Conservation (phyloP, 192 early-diverging fungal genomes). For the Spinellus fusiger region DNA sequence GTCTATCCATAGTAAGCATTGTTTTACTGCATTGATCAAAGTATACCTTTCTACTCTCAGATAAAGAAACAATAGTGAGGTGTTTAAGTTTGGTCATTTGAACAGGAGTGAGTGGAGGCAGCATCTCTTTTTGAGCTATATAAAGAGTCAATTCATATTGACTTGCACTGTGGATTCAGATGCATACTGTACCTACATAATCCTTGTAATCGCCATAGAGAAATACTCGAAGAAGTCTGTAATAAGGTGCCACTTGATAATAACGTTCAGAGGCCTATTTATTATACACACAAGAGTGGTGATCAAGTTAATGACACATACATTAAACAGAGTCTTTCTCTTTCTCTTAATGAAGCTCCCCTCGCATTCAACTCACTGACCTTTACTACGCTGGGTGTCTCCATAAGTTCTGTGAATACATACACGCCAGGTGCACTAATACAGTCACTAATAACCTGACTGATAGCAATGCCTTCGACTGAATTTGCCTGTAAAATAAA, state of each 20-base stretch:
- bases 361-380: constrained; percentile 31
- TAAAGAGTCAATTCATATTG: background rate
- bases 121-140: constrained; percentile 38
- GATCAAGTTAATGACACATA: background rate
- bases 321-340: background rate
- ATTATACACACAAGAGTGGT: no score
- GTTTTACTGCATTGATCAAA: no score
- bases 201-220: constrained; percentile 79
- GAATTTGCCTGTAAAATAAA: constrained; percentile 71
- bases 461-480: constrained; percentile 67
- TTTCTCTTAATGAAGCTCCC: background rate
- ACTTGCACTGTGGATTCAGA: background rate
- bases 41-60: constrained; percentile 50
- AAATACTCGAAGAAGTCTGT: constrained; percentile 63
- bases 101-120: constrained; percentile 40
- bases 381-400: constrained; percentile 62
- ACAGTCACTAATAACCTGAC: constrained; percentile 67
- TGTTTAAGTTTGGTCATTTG: constrained; percentile 60
- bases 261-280: constrained; percentile 37
- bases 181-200: constrained; percentile 54
- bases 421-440: constrained; percentile 65
- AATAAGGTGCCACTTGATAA: constrained; percentile 47
- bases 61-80: constrained; percentile 74
- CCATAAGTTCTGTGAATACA: constrained; percentile 73
- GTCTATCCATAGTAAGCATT: constrained; percentile 51